Evolutionary conservation across 1,139 yeast genomes (phyloP).

Genomic region (Pichia sp.): DNA sequence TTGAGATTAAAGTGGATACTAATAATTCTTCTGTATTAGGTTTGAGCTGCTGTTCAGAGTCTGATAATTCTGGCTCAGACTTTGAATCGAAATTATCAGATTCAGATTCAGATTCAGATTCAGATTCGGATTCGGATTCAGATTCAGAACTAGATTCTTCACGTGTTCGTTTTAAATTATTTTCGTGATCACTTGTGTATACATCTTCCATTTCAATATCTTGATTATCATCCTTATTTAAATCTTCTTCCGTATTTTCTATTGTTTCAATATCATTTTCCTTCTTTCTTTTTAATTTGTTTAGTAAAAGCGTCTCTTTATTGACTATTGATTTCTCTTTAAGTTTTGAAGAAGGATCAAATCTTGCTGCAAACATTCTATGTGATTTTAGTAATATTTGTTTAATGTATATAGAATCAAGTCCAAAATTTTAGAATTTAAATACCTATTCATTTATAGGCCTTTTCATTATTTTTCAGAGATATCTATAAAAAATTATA

Average conservation of each 20-base stretch:
- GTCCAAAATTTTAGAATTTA: neutral
- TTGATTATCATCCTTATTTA: slow-evolving; percentile 10
- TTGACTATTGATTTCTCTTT: slow-evolving; percentile 9
- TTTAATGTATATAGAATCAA: neutral
- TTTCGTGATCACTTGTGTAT: slow-evolving; percentile 8
- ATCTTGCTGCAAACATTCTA: slow-evolving; percentile 55
- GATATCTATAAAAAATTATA: too few species aligned
- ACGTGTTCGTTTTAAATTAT: slow-evolving; percentile 18
- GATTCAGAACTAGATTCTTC: slow-evolving; percentile 3
- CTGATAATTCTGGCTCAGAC: slow-evolving; percentile 1
- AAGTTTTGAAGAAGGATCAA: slow-evolving; percentile 46
- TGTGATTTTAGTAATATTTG: neutral
- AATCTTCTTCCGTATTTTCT: neutral
- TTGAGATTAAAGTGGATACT: neutral
- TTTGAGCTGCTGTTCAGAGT: too few species aligned
- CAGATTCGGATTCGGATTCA: slow-evolving; percentile 8
- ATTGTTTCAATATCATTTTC: slow-evolving; percentile 2
- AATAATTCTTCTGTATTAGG: neutral
- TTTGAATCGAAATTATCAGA: slow-evolving; percentile 8
- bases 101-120: slow-evolving; percentile 4
- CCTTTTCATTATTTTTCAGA: too few species aligned
- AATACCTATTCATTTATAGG: neutral
- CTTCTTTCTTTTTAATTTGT: slow-evolving; percentile 2
- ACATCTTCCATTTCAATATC: slow-evolving; percentile 1
- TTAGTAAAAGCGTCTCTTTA: neutral